A percentile compares a stretch with the other conserved stretches of the same genome.
phyloP scores from a whole-genome alignment of 2,329 filamentous ascomycete genomes.

The Pyrenophora tritici-repentis region DNA sequence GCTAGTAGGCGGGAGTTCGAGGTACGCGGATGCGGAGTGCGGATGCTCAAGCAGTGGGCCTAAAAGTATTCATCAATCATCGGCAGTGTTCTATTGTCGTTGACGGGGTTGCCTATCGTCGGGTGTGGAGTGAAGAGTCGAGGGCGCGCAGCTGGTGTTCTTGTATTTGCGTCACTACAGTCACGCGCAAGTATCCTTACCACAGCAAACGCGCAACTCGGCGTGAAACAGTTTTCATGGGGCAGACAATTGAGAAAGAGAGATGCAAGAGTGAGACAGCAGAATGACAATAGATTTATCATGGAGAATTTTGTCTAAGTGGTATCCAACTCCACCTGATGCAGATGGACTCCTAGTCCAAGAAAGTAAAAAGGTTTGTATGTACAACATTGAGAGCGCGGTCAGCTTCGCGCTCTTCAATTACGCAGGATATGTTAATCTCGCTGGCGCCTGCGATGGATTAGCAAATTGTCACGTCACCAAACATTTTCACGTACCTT shows the following conservation, averaged over 20 bases:
- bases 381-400: slow-evolving; percentile 95
- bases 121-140: neutral
- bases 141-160: neutral
- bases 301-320: slow-evolving; percentile 16
- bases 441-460: slow-evolving; percentile 79
- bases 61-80: too few species aligned
- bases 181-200: neutral
- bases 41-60: too few species aligned
- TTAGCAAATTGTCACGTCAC: neutral
- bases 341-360: slow-evolving; percentile 63
- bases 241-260: neutral
- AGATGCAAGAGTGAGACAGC: neutral
- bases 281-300: neutral
- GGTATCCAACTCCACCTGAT: slow-evolving; percentile 35
- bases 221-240: slow-evolving; percentile 2
- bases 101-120: too few species aligned
- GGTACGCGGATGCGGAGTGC: too few species aligned
- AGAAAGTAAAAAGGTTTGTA: slow-evolving; percentile 94
- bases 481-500: slow-evolving; percentile 64
- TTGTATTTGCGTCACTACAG: neutral
- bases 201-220: slow-evolving; percentile 10
- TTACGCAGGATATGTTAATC: slow-evolving; percentile 98
- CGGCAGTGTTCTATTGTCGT: too few species aligned
- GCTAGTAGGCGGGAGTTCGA: too few species aligned
- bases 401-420: slow-evolving; percentile 87